A percentile compares a stretch with the other conserved stretches of the same genome.
Evolutionary conservation across 202 grass and related monocot genomes (phyloP).

Genomic region (Tripidium arundinaceum): DNA sequence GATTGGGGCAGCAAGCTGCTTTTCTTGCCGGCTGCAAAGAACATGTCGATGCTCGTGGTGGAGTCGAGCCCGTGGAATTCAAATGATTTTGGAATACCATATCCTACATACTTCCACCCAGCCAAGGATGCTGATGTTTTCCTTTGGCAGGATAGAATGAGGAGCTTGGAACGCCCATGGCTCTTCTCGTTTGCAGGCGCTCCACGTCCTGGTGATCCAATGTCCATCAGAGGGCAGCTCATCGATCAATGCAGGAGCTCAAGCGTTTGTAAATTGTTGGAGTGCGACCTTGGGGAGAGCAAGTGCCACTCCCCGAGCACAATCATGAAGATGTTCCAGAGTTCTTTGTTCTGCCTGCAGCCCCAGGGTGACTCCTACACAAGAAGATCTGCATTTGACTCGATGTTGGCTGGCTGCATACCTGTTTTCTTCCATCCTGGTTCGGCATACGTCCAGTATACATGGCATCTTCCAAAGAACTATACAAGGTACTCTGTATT

Average conservation of each 20-base stretch:
- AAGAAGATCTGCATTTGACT: constrained; percentile 89
- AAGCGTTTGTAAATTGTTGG: constrained; percentile 65
- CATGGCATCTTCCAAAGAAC: constrained; percentile 92
- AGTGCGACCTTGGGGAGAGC: constrained; percentile 91
- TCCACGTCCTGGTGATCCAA: constrained; percentile 75
- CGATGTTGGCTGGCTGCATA: no score
- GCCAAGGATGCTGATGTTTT: constrained; percentile 76
- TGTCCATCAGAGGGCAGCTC: constrained; percentile 75
- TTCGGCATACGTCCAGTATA: constrained; percentile 84
- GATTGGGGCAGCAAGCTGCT: constrained; percentile 94
- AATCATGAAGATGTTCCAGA: constrained; percentile 96
- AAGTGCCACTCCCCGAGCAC: constrained; percentile 86
- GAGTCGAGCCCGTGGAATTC: constrained; percentile 92
- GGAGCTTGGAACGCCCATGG: constrained; percentile 65
- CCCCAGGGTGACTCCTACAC: constrained; percentile 94
- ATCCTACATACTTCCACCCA: constrained; percentile 91
- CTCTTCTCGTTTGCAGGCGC: constrained; percentile 90
- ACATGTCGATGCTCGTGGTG: constrained; percentile 90
- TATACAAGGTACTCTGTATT: constrained; percentile 86
- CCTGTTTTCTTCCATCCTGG: constrained; percentile 98
- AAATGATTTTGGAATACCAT: constrained; percentile 86
- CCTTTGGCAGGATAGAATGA: constrained; percentile 89
- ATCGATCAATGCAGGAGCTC: constrained; percentile 86
- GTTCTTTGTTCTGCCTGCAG: constrained; percentile 88
- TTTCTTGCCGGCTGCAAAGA: constrained; percentile 74